Base-by-base conservation (phyloP, 139 green algal species). In the Asterochloris erici region DNA sequence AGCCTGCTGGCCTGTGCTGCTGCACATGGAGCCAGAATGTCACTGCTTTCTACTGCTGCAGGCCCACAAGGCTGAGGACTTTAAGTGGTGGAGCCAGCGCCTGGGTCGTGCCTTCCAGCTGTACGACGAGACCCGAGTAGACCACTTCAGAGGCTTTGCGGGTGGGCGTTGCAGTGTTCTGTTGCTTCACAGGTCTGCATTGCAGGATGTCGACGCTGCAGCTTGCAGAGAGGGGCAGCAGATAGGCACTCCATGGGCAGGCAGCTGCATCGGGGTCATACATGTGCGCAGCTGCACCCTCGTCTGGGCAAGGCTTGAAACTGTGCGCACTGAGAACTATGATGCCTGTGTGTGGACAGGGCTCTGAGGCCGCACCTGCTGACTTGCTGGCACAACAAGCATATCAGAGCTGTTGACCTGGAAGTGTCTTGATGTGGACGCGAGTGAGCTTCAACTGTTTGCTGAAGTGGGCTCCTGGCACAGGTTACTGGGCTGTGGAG, bases 101-200 rank as follows among this genome's bases (percentile, higher is more conserved):
- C 87, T 99, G 76, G 88, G 84, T 11, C 90, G 96, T 27, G 86
- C 91, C 11, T 85, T 98, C 71, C 81, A 97, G 88, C 91, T 99
- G 79, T 98, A 98, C 85, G 96, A 99, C 78, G 94, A 98, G 90
- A 95, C 93, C 6, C 91, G 97, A 79, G 96, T 99, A 74, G 97
- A 99, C 91, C 97, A 99, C 87, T 99, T 99, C 90, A 83, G 96
- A 12, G 96, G 90, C 38, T 96, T 98, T 88, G 88, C 88, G 70
- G 84, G 84, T 84, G 1, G 28, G 23, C 23, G 0, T 14, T 0
- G 38, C 13, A 14, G 19, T 13, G 10, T 13, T 21, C 66, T 12
- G 2, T 70, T 24, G 21, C 2, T 54, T 54, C 6, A 54, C 38
- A 54, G 38, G 38, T 54, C 6, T 54, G 38, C 38, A 6, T 54